These are phyloP conservation scores for Glonium stellatum DNA, from an alignment of 495 filamentous ascomycete species.

Conservation along the genomic window DNA sequence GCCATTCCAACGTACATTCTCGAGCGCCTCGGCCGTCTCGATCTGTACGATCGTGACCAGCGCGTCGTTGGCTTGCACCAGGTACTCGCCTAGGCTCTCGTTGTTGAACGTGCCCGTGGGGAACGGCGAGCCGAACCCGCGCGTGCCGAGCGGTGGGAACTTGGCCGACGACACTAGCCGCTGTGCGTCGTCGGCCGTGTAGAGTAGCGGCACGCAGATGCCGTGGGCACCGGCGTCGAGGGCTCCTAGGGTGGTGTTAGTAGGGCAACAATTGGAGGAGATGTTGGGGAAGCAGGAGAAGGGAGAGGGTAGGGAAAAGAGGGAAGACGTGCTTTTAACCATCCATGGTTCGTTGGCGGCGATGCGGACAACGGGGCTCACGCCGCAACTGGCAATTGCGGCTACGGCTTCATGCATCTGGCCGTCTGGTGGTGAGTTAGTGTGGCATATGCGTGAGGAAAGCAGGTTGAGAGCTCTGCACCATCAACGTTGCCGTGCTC, in stretches of 20 bases:
- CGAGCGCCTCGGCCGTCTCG: slow-evolving; percentile 67
- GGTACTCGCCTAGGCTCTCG: slow-evolving; percentile 53
- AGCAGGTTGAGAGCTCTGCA: slow-evolving; percentile 28
- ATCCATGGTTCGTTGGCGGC: slow-evolving; percentile 40
- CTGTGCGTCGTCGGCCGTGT: slow-evolving; percentile 33
- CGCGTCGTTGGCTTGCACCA: slow-evolving; percentile 65
- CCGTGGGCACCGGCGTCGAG: slow-evolving; percentile 40
- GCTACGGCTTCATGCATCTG: slow-evolving; percentile 81
- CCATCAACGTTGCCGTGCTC: slow-evolving; percentile 77
- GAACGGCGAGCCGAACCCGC: slow-evolving; percentile 38
- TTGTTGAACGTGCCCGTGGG: slow-evolving; percentile 54
- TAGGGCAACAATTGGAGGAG: background rate
- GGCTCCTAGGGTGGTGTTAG: slow-evolving; percentile 22
- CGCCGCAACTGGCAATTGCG: slow-evolving; percentile 35
- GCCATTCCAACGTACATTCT: slow-evolving; percentile 47
- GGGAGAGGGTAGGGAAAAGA: background rate
- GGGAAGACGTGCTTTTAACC: slow-evolving; percentile 32
- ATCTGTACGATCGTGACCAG: slow-evolving; percentile 74
- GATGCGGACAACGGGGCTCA: slow-evolving; percentile 37
- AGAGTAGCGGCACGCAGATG: slow-evolving; percentile 38
- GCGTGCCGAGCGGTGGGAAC: slow-evolving; percentile 35
- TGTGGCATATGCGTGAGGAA: background rate
- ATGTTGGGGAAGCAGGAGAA: background rate
- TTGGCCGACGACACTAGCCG: slow-evolving; percentile 35
- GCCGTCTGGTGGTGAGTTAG: slow-evolving; percentile 43